Base-by-base conservation (phyloP, 768 basidiomycete genomes). In the Cystofilobasidium bisporidii region DNA sequence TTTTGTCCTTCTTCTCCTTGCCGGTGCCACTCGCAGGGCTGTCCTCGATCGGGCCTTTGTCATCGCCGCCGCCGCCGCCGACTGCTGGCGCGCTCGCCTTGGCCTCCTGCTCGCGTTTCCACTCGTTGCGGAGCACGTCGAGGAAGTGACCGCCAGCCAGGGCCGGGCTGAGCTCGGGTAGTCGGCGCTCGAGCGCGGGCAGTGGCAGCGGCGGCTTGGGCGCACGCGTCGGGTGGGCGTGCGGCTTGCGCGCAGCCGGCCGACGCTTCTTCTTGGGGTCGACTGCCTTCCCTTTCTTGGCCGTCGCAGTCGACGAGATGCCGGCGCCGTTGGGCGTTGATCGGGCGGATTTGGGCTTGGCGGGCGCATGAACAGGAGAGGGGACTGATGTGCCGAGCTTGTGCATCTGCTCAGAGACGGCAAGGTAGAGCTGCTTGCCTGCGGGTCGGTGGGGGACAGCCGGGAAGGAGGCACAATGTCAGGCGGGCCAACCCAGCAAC, bases 361-460 rank as follows among this genome's bases (percentile, higher is more conserved):
- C n/a, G n/a, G n/a, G n/a, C n/a, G n/a, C n/a, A n/a, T n/a, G n/a
- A n/a, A n/a, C n/a, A 45, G 59, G 33, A 10, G 38, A 11, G 9
- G 50, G 63, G 53, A 55, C 26, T 5, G 63, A 36, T 15, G 63
- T 36, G 12, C 33, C 33, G 17, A 28, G 20, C 30, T n/a, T 38
- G 32, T 64, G 55, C 47, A 69, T 69, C 1, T 57, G 41, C 18
- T 41, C 56, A 18, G 68, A 47, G 17, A 69, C 63, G 12, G 56
- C 63, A 32, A 58, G 43, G 50, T 69, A 69, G 48, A 69, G 68
- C 48, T 69, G 68, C 45, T 69, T 62, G 20, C 66, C 66, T 68
- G 33, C 3, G 10, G 32, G 8, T n/a, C n/a, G n/a, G n/a, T n/a
- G n/a, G n/a, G n/a, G n/a, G n/a, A n/a, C n/a, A n/a, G n/a, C n/a